Base-by-base conservation (phyloP, 1,139 yeast genomes). In the Pichia sp. region DNA sequence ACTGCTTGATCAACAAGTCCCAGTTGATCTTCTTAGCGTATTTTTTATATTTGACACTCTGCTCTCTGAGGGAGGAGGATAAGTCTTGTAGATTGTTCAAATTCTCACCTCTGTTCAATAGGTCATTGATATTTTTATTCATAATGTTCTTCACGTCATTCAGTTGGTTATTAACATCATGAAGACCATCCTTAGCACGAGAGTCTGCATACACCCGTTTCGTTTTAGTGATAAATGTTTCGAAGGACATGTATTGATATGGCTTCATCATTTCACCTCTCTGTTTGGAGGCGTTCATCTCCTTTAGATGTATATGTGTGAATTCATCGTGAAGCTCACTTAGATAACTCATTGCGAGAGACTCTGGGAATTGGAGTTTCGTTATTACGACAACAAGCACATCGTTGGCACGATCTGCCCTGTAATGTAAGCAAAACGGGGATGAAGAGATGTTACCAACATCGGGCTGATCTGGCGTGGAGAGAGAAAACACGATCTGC, bases 91-190 rank as follows among this genome's bases (percentile, higher is more conserved):
- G 85, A 47, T 76, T 79, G 59, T 91, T 97, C 49, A 91, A 71
- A 12, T 91, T 81, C 55, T 91, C 97, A 11, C 99, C 99, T 53
- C 99, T 72, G 60, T 91, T 88, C 32, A 91, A 68, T 51, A 91
- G 66, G 58, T 91, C 98, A 57, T 91, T 97, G 40, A 91, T 91
- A 59, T 91, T 91, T 52, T 88, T 88, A 40, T 95, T 86, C 95
- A 91, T 85, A 41, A 91, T 94, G 50, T 84, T 77, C 49, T 91
- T 87, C 33, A 93, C 98, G 51, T 93, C 98, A 35, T 84, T 87
- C 49, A 91, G 67, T 52, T 93, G 98, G 35, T 75, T 74, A 60
- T 91, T 96, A 53, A 91, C 66, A 53, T 87, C 91, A 32, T 80
- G 76, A 6, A 41, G 24, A 5, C 39, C 40, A 17, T 38, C 43